Evolutionary conservation across 208 protist genomes (phyloP), one percentile per base, ranked within the genome.

Genomic region (Trypanosoma conorhini): DNA sequence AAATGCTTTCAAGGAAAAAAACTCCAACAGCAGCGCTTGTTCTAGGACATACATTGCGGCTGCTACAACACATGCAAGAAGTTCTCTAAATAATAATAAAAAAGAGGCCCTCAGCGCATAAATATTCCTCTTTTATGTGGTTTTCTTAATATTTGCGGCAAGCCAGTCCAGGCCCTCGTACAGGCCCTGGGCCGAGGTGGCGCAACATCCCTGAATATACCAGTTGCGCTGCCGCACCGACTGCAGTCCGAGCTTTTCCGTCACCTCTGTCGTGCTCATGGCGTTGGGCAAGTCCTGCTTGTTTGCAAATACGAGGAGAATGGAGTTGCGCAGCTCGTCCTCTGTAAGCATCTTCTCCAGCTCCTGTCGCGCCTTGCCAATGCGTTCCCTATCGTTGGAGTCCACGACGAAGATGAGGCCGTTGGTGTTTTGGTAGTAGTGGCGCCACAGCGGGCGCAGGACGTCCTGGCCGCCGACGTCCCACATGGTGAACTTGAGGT

Each of bases 261-360:
- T 97, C 48, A 99, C 90, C 82, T 99, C 98, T 8, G 90, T 95
- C 15, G 89, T 96, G 71, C 87, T 95, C 92, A 99, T 98, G 17
- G 98, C 98, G 79, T 99, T 98, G 35, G 98, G 97, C 40, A 99
- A 72, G 89, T 99, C 98, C 83, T 99, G 98, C 85, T 99, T 99
- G 95, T 99, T 99, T n/a, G 98, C 98, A 64, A 99, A 99, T 8
- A 99, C 97, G 5, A 99, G 92, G 13, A 99, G 77, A 8, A 92
- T 76, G 9, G 97, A 96, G 66, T 99, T 97, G 59, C 94, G 83
- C 19, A 99, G 94, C 77, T 99, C 97, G 62, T 99, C 97, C 78
- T 99, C 98, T 9, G 83, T 74, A n/a, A 99, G 70, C 90, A 99
- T 97, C 69, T 92, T 97, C 60, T 98, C 89, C 30, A 99, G 82